Conservation (phyloP, 441 rosid species). For the Euphorbia corollata region DNA sequence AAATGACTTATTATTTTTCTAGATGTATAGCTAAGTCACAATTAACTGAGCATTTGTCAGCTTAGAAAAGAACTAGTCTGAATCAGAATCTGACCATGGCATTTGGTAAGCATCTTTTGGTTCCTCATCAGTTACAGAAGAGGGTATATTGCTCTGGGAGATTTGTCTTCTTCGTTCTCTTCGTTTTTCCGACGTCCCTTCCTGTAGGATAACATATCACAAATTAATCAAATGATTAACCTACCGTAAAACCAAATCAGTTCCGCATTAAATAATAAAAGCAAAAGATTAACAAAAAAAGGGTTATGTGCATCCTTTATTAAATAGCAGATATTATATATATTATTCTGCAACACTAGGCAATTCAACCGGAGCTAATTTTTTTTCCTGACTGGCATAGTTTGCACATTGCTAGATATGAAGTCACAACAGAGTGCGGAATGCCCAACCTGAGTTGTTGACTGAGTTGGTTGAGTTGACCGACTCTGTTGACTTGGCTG, state of each 20-base stretch:
- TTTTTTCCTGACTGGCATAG: not conserved
- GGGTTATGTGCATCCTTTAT: too few relatives aligned
- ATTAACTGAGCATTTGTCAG: too few relatives aligned
- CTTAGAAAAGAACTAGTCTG: constrained; percentile 32
- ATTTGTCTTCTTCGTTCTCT: constrained; percentile 28
- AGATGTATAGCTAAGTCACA: too few relatives aligned
- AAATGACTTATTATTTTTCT: not conserved
- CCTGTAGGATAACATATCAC: constrained; percentile 10
- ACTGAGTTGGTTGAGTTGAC: constrained; percentile 32
- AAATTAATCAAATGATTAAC: too few relatives aligned
- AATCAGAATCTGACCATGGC: constrained; percentile 61
- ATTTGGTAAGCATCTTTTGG: constrained; percentile 66
- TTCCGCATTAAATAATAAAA: not conserved
- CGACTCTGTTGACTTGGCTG: constrained; percentile 32
- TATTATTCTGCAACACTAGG: not conserved
- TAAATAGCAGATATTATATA: too few relatives aligned
- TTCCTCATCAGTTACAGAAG: constrained; percentile 65
- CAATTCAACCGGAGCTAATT: not conserved
- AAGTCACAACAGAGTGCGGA: not conserved
- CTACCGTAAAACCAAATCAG: too few relatives aligned
- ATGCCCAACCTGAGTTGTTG: constrained; percentile 34
- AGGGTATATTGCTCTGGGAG: constrained; percentile 33
- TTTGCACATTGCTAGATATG: not conserved
- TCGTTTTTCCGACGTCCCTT: constrained; percentile 15
- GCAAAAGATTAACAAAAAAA: not conserved